Base-by-base conservation (phyloP, 1,284 basidiomycete species). In the Sporisorium iseilematis-ciliati region DNA sequence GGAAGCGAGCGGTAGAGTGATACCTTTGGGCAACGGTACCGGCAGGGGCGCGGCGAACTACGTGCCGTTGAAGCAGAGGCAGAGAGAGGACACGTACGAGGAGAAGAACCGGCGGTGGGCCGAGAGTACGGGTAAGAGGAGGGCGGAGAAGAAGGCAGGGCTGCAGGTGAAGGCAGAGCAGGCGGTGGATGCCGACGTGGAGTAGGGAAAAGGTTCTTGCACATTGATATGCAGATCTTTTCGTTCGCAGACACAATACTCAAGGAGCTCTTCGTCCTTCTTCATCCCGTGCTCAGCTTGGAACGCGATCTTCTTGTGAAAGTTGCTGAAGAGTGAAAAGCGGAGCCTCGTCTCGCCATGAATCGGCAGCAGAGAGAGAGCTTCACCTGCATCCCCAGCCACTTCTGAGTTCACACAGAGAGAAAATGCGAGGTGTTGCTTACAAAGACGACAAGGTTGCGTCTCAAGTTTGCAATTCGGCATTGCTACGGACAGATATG, bases 21-120 rank as follows among this genome's bases (percentile, higher is more conserved):
- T 76, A 4, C 73, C 74, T 11, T 35, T 77, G 1, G 74, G 74
- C 0, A 71, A 77, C 41, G 74, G 74, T 1, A 65, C 51, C 2
- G 62, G 43, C 3, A 58, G 66, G 23, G 65, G 69, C 2, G 69
- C 65, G 12, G 38, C 40, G 8, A 68, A 59, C 20, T 77, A 77
- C 26, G 7, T 65, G 5, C 51, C 62, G 0, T 29, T 77, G 11
- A 20, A 29, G 3, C 31, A 55, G 43, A 35, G 74, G 7, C 45
- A 61, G 7, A 53, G 74, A 8, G 74, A 77, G 40, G 65, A 65
- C n/a, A 41, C 61, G 46, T 72, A 62, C 33, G 56, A 65, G 23
- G 41, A 63, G 10, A 72, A 73, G 49, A 77, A 76, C 41, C 7
- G n/a, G n/a, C 20, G 65, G 8, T 76, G 74, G 74, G 50, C 65